A percentile compares a stretch with the other conserved stretches of the same genome.
These are phyloP conservation scores for Xylaria flabelliformis DNA, from an alignment of 495 filamentous ascomycete species.

Conservation along the genomic window DNA sequence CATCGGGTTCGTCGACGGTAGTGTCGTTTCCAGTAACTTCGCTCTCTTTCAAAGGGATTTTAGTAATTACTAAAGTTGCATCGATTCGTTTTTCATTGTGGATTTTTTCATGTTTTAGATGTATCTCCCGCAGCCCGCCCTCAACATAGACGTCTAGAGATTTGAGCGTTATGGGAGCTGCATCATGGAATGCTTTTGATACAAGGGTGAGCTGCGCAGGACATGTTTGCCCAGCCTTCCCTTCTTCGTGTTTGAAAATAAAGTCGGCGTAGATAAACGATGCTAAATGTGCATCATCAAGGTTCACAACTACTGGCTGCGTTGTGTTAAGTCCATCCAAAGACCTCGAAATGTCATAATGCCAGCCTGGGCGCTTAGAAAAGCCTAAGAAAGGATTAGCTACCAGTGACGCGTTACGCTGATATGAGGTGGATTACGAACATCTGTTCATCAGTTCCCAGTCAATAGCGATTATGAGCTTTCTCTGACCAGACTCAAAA, in stretches of 20 bases:
- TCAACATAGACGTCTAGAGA: conserved; percentile 71
- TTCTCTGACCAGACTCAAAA: conserved; percentile 63
- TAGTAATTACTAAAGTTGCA: conserved; percentile 34
- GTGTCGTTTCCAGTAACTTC: conserved; percentile 27
- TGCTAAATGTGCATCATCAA: conserved; percentile 70
- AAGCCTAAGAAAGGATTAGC: conserved; percentile 55
- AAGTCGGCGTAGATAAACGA: conserved; percentile 76
- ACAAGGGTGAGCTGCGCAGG: conserved; percentile 73
- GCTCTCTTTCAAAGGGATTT: conserved; percentile 37
- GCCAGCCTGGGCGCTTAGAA: conserved; percentile 63
- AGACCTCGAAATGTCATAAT: conserved; percentile 76
- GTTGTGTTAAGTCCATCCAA: conserved; percentile 62
- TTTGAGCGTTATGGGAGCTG: conserved; percentile 68
- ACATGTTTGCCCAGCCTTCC: conserved; percentile 82
- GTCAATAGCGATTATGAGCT: conserved; percentile 74
- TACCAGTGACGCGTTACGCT: conserved; percentile 26
- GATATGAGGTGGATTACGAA: conserved; percentile 49
- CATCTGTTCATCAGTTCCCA: conserved; percentile 80
- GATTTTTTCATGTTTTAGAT: conserved; percentile 45
- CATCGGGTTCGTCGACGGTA: conserved; percentile 32
- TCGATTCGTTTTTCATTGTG: conserved; percentile 11
- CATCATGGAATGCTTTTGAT: conserved; percentile 69
- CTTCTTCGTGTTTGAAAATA: conserved; percentile 74
- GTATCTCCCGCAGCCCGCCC: conserved; percentile 69
- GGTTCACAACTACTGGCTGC: conserved; percentile 67